Base-by-base conservation (phyloP, 1,139 yeast genomes). In the Debaryomycetaceae sp. region DNA sequence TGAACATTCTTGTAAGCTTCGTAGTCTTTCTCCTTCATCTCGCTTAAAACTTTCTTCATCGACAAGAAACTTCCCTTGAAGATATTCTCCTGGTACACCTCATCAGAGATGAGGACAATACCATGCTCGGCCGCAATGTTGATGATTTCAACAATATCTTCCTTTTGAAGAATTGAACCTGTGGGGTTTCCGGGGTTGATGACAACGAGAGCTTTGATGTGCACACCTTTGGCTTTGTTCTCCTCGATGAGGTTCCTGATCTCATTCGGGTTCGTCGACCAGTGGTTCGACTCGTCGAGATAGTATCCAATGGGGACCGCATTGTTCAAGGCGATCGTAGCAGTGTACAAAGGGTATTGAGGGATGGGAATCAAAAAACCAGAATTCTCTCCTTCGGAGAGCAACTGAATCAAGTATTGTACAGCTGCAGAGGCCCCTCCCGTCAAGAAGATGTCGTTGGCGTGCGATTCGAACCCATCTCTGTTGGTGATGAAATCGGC, bases 111-210 rank as follows among this genome's bases (percentile, higher is more conserved):
- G 37, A 94, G 74, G 4, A 88, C 92, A 17, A 92, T 63, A 34
- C 95, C 91, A 55, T 87, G 68, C 56, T 83, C 82, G 19, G 96
- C 94, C 33, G 96, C 95, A 43, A 91, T 75, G 36, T 76, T 74
- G 41, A 92, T 70, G 44, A 94, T 76, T 34, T 81, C 83, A 33
- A 71, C 78, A 52, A 92, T 88, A 49, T 83, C 82, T 7, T 76
- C 75, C 39, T 72, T 73, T 4, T 77, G 61, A 43, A 92, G 73
- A 38, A 89, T 80, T 4, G 96, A 78, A 30, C 98, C 98, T 0
- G 98, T 92, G 45, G 98, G 99, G 65, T 92, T 94, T 42, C 98
- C 98, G 4, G 98, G 98, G 67, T 92, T 94, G 56, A 92, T 92
- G 18, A 92, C 88, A 5, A 92, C 98, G 47, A 92, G 70, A 41